Evolutionary conservation across 768 basidiomycete species (phyloP), one percentile per base, ranked within the genome.

Genomic region (Cyclocybe aegerita): DNA sequence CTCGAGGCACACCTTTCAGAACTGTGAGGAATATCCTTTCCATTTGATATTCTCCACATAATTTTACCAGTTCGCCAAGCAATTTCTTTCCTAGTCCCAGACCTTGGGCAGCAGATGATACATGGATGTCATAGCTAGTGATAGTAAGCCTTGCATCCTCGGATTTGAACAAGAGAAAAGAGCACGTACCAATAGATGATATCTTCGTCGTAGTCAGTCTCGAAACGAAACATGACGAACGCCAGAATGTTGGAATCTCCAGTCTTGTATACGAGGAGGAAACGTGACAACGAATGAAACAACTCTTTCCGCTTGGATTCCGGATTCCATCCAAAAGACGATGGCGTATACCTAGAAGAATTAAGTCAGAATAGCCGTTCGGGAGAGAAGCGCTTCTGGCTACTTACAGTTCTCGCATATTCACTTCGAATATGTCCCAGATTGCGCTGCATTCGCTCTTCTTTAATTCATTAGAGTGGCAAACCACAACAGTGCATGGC

Each of bases 121-220:
- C 77, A 59, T 93, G 90, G 3, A 92, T 66, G 45, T 93, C 91
- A 61, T 93, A 93, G 62, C 90, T 93, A 50, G 8, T 45, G 6
- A 32, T 11, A 45, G 32, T 11, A 41, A 42, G 9, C 38, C 8
- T 30, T 11, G 11, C 3, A 6, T 23, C 31, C 7, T 12, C 50
- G 31, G 33, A 40, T 35, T 35, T 12, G 15, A 29, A 15, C n/a
- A 30, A 29, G 23, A 15, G 2, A 2, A 10, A 4, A 33, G 23
- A 36, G 35, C 9, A 31, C 36, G 23, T 57, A 90, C 90, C 89
- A 92, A 62, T 93, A 93, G 3, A 90, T 43, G 3, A 88, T 65
- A 49, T 81, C 67, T 52, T 81, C 74, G 4, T 70, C 71, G 7
- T 80, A 74, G 55, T 93, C 91, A 29, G 70, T 61, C 48, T 91